These are phyloP conservation scores for Ceratocystis diversiconidia DNA, from an alignment of 2,329 filamentous ascomycete species.

Conservation along the genomic window DNA sequence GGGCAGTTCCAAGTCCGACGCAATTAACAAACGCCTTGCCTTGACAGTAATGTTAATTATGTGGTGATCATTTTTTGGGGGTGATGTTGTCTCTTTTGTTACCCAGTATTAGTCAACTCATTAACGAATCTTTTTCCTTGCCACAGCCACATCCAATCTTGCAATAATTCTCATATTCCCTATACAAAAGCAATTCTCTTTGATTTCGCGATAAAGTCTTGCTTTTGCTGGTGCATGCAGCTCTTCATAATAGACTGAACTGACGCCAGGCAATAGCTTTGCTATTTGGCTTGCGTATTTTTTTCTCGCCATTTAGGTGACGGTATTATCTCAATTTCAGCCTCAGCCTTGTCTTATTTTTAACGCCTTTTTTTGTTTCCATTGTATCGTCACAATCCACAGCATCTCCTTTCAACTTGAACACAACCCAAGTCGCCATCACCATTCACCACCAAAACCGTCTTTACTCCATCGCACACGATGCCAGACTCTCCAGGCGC, in stretches of 20 bases:
- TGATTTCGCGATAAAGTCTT: not conserved
- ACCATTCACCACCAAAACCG: not conserved
- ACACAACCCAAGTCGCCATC: not conserved
- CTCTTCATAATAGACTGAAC: not conserved
- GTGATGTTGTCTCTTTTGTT: not conserved
- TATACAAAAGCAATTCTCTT: not conserved
- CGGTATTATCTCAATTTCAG: not conserved
- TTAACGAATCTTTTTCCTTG: not conserved
- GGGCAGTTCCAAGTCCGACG: not conserved
- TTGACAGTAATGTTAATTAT: not conserved
- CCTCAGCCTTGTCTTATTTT: not conserved
- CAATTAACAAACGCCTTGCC: not conserved
- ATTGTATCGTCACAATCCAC: not conserved
- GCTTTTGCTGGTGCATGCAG: not conserved
- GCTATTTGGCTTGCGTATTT: not conserved
- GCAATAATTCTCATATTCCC: not conserved
- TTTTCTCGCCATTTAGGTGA: not conserved
- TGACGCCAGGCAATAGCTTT: not conserved
- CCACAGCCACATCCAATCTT: not conserved
- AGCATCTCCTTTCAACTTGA: not conserved
- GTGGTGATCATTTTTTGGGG: conserved; percentile 2
- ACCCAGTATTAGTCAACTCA: not conserved
- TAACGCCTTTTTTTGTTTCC: not conserved
- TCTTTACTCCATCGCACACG: not conserved
- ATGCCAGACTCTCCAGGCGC: conserved; percentile 25